Base-by-base conservation (phyloP, 257 asterid genomes). In the Solanum paucissectum region DNA sequence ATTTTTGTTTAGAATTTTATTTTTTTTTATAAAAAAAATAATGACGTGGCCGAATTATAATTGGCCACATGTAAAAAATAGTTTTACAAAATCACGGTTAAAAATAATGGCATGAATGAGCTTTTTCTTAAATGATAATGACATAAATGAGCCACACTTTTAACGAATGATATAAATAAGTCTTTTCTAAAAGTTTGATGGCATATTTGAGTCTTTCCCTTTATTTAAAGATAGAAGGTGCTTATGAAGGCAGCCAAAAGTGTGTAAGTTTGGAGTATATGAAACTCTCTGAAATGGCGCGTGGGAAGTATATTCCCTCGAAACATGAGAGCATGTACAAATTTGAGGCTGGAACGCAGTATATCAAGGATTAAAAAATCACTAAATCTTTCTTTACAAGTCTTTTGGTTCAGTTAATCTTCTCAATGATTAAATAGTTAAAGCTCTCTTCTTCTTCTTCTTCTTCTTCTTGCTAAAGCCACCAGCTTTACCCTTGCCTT, bases 321-420 rank as follows among this genome's bases (percentile, higher is more conserved):
- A 32, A 71, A 68, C 88, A 68, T 25, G 87, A 89, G 88, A 36
- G 74, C 40, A 87, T 90, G 90, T 90, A 86, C 46, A 68, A n/a
- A 29, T 86, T 86, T 69, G 83, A 60, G 87, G 88, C 74, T 82
- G 90, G 90, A 71, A 42, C 74, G 79, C n/a, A 83, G 37, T 37
- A 55, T 58, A 55, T 34, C 0, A 83, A 20, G 2, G 32, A 84
- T 34, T 62, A 62, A 21, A 84, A 32, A 29, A 27, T 33, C 34
- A 60, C 18, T 52, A 85, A 88, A 36, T 40, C 46, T 86, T 85
- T 74, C 29, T 73, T 88, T 13, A 27, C 38, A 25, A 66, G 74
- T 27, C 74, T 25, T 73, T 73, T 20, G 42, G 82, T 14, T 21
- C 79, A 72, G 42, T 73, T 36, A 36, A 37, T 74, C 82, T 74